These are phyloP conservation scores for Gentiana macrophylla DNA, from an alignment of 257 asterid species.

Conservation along the genomic window DNA sequence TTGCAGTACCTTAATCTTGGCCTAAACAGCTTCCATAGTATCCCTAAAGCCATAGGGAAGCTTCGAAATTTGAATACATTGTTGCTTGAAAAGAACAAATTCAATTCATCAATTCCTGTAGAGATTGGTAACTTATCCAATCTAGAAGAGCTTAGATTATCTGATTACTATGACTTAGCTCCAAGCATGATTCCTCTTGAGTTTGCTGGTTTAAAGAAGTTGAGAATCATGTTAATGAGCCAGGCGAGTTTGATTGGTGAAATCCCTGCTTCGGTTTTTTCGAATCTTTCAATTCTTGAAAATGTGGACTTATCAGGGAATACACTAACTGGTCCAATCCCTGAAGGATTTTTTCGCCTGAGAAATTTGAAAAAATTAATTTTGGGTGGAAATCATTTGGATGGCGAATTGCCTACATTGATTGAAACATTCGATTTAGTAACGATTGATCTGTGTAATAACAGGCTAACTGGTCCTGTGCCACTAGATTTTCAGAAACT, in stretches of 20 bases:
- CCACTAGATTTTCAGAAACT: constrained; percentile 52
- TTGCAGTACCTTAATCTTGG: constrained; percentile 39
- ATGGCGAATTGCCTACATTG: constrained; percentile 42
- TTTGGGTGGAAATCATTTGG: constrained; percentile 29
- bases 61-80: constrained; percentile 27
- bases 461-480: constrained; percentile 39
- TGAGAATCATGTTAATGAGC: constrained; percentile 36
- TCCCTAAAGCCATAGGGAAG: constrained; percentile 54
- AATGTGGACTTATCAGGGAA: constrained; percentile 22
- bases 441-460: constrained; percentile 40
- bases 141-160: constrained; percentile 36
- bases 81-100: constrained; percentile 25
- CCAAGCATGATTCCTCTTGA: constrained; percentile 44
- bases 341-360: constrained; percentile 33
- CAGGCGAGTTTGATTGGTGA: constrained; percentile 28
- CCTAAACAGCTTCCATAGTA: constrained; percentile 56
- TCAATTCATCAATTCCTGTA: constrained; percentile 37
- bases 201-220: constrained; percentile 37
- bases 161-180: constrained; percentile 30
- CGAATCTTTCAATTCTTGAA: constrained; percentile 30
- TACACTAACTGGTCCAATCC: constrained; percentile 16
- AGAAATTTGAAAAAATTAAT: constrained; percentile 35
- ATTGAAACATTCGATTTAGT: constrained; percentile 30
- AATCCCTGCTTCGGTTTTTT: constrained; percentile 21
- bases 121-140: constrained; percentile 52